Evolutionary conservation across 1,139 yeast species (phyloP).

Genomic region (Candida buenavistaensis): DNA sequence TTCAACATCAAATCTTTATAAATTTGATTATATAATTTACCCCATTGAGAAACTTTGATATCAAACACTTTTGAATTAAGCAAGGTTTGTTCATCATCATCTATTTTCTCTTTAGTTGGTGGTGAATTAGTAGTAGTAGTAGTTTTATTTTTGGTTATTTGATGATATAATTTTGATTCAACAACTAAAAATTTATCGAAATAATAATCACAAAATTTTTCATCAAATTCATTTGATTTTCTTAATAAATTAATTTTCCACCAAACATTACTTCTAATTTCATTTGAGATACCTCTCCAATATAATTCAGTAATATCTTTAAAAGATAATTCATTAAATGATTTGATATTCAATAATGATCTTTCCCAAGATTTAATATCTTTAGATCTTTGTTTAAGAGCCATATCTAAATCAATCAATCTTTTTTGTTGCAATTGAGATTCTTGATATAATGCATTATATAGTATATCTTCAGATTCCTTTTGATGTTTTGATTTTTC

Average conservation of each 20-base stretch:
- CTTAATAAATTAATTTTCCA: constrained; percentile 36
- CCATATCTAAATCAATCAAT: constrained; percentile 24
- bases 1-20: constrained; percentile 23
- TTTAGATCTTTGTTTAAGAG: constrained; percentile 26
- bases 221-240: constrained; percentile 25
- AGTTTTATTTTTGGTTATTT: neutral
- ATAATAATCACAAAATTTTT: constrained; percentile 18
- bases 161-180: constrained; percentile 8
- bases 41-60: constrained; percentile 8
- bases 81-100: constrained; percentile 3
- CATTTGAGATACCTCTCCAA: constrained; percentile 68
- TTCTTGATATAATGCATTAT: constrained; percentile 46
- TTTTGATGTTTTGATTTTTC: constrained; percentile 58
- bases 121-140: neutral
- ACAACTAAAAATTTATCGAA: constrained; percentile 17
- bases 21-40: constrained; percentile 13
- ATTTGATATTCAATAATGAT: constrained; percentile 9
- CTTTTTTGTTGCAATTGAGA: constrained; percentile 31
- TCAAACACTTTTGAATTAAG: constrained; percentile 6
- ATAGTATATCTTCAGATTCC: constrained; percentile 53
- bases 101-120: neutral
- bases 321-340: constrained; percentile 30
- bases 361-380: constrained; percentile 48
- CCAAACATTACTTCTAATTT: constrained; percentile 54
- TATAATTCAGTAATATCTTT: constrained; percentile 31